phyloP scores from a whole-genome alignment of 2,329 filamentous ascomycete species.

The Diaporthe ampelina region DNA sequence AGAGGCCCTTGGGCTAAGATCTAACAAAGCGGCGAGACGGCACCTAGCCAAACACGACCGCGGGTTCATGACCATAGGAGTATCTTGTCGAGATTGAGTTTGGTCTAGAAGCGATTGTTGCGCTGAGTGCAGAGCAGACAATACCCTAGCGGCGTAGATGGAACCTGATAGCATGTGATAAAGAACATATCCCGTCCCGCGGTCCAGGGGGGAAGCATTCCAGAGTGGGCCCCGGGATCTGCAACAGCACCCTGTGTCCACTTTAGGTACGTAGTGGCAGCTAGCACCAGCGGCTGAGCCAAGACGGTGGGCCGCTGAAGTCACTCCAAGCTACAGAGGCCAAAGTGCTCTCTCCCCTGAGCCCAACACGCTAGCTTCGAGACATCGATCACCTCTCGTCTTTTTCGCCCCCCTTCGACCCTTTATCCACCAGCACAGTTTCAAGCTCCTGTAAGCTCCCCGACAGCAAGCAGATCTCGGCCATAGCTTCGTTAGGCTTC shows the following conservation, averaged over 20 bases:
- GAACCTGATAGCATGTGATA: constrained; percentile 16
- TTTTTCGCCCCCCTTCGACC: neutral
- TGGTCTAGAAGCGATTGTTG: neutral
- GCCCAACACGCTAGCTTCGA: constrained; percentile 26
- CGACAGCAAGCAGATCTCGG: neutral
- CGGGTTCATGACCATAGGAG: neutral
- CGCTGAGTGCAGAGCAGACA: constrained; percentile 1
- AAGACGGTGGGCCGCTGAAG: constrained; percentile 32
- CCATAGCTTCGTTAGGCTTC: neutral
- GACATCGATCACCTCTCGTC: neutral
- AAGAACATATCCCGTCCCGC: neutral
- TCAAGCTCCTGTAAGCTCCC: constrained; percentile 9
- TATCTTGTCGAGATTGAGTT: constrained; percentile 24
- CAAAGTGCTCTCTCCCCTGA: constrained; percentile 30
- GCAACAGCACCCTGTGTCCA: constrained; percentile 18
- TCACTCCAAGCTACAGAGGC: constrained; percentile 11
- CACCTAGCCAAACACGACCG: constrained; percentile 7
- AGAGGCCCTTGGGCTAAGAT: neutral
- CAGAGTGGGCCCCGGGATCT: constrained; percentile 25
- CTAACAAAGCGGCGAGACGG: neutral
- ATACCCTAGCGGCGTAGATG: neutral
- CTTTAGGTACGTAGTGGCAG: neutral
- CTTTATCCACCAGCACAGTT: neutral
- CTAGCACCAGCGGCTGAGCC: constrained; percentile 28
- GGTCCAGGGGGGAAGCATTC: constrained; percentile 16